Percentiles rank a stretch among this genome's conserved stretches.
phyloP scores from a whole-genome alignment of 129 eudicot species.

The Daucus carota region DH1_v3.0 NC_030381.2:26851501-26852000 shows the following conservation, averaged over 20 bases:
- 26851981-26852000: conserved; percentile 83
- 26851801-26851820: conserved; percentile 63
- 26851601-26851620: neutral
- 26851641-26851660: conserved; percentile 8
- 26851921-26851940: conserved; percentile 61
- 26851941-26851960: conserved; percentile 47
- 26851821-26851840: conserved; percentile 53
- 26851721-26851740: conserved; percentile 66
- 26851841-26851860: conserved; percentile 74
- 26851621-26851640: conserved; percentile 1
- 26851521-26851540: conserved; percentile 69
- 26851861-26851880: conserved; percentile 77
- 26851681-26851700: neutral
- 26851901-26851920: conserved; percentile 65
- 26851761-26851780: conserved; percentile 85
- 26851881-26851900: conserved; percentile 88
- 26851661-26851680: conserved; percentile 42
- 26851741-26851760: conserved; percentile 55
- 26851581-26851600: conserved; percentile 44
- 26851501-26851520: conserved; percentile 73
- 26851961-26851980: conserved; percentile 56
- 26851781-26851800: conserved; percentile 28
- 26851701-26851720: conserved; percentile 44
- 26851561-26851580: conserved; percentile 74
- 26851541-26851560: conserved; percentile 75